Evolutionary conservation across 2,329 filamentous ascomycete species (phyloP).

Genomic region (Bertia moriformis): DNA sequence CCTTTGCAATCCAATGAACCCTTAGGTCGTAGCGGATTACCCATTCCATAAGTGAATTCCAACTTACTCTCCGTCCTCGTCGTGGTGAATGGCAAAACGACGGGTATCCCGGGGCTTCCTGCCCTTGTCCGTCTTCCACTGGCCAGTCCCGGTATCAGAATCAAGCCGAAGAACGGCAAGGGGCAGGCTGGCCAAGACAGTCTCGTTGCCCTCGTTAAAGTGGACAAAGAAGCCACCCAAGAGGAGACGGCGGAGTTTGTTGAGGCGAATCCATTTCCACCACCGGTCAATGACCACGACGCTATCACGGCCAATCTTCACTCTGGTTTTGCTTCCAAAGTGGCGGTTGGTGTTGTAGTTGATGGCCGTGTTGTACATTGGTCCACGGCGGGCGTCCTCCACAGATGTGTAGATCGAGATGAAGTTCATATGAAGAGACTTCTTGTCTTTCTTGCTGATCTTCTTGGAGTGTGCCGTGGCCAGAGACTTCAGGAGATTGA

Average conservation of each 20-base stretch:
- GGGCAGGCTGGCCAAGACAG: constrained; percentile 43
- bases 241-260: constrained; percentile 43
- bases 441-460: constrained; percentile 53
- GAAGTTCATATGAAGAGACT: constrained; percentile 51
- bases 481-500: constrained; percentile 41
- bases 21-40: no score
- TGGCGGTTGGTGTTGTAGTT: constrained; percentile 41
- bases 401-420: constrained; percentile 51
- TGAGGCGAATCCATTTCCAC: constrained; percentile 58
- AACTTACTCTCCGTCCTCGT: neutral
- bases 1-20: no score
- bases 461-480: constrained; percentile 43
- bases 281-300: constrained; percentile 54
- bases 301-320: constrained; percentile 42
- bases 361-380: constrained; percentile 50
- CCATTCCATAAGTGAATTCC: no score
- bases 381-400: constrained; percentile 51
- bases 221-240: constrained; percentile 47
- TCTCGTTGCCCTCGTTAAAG: constrained; percentile 40
- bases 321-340: constrained; percentile 46
- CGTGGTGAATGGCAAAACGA: neutral
- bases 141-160: no score
- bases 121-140: no score
- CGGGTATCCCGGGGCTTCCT: neutral
- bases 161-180: neutral